Conservation (phyloP, 2,329 filamentous ascomycete species). For the Colletotrichum zoysiae region DNA sequence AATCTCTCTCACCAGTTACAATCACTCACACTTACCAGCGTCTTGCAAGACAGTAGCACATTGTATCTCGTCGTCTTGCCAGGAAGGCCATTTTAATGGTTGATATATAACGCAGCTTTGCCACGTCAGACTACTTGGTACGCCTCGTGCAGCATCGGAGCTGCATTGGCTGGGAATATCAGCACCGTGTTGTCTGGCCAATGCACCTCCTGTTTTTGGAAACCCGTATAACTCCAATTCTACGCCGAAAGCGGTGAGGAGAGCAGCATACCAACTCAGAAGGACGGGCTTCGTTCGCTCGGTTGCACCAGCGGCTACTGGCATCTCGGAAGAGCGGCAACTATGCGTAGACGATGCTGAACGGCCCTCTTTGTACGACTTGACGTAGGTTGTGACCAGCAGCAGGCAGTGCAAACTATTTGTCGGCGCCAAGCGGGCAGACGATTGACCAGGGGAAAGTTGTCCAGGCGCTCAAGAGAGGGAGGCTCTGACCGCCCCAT, state of each 20-base stretch:
- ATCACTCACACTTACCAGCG: neutral
- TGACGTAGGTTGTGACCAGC: conserved; percentile 2
- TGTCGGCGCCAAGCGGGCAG: neutral
- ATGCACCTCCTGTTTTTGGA: neutral
- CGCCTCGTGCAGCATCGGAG: conserved; percentile 9
- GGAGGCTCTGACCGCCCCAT: conserved; percentile 3
- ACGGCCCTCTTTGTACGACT: conserved; percentile 13
- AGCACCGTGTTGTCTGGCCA: neutral
- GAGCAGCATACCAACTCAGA: neutral
- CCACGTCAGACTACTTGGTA: conserved; percentile 11
- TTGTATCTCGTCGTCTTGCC: neutral
- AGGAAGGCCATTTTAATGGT: neutral
- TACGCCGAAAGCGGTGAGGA: conserved; percentile 26
- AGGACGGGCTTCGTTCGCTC: neutral
- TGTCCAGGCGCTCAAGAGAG: neutral
- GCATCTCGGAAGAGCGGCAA: conserved; percentile 28
- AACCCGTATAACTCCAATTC: neutral
- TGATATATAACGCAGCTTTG: neutral
- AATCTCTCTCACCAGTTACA: neutral
- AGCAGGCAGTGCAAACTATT: neutral
- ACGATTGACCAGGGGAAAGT: neutral
- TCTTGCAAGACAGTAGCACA: neutral
- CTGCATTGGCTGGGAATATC: neutral
- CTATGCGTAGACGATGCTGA: conserved; percentile 8
- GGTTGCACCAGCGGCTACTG: conserved; percentile 12